These are phyloP conservation scores for Penicillium macrosclerotiorum DNA, from an alignment of 495 filamentous ascomycete species.

Conservation along the genomic window DNA sequence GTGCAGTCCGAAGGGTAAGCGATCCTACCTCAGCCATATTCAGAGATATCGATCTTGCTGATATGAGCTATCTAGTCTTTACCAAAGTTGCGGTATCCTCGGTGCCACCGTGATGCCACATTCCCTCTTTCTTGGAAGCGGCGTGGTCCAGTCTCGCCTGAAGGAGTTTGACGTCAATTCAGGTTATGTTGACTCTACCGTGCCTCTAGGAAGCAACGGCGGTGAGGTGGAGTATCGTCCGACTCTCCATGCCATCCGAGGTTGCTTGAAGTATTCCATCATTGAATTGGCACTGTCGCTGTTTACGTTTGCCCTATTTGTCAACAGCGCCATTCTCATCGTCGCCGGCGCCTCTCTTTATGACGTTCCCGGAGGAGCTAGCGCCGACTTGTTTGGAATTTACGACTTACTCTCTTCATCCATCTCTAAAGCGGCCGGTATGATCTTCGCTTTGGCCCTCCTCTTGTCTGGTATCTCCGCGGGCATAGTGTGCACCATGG, in stretches of 20 bases:
- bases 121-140: constrained; percentile 84
- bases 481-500: constrained; percentile 80
- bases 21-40: not conserved
- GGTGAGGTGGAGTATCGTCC: constrained; percentile 69
- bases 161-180: constrained; percentile 68
- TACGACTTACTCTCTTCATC: constrained; percentile 68
- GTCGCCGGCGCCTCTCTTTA: constrained; percentile 80
- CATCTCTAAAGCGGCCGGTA: constrained; percentile 69
- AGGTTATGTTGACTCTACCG: constrained; percentile 52
- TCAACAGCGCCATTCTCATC: constrained; percentile 89
- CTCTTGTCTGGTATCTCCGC: constrained; percentile 75
- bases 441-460: constrained; percentile 74
- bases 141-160: constrained; percentile 80
- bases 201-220: constrained; percentile 34
- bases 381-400: constrained; percentile 79
- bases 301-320: constrained; percentile 92
- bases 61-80: constrained; percentile 53
- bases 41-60: not conserved
- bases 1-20: constrained; percentile 63
- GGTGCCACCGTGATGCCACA: constrained; percentile 96
- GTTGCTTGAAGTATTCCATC: constrained; percentile 80
- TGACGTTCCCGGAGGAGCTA: constrained; percentile 48
- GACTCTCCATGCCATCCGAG: constrained; percentile 70
- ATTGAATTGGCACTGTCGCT: constrained; percentile 71
- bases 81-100: constrained; percentile 88